Base-by-base conservation (phyloP, 768 basidiomycete species). In the Termitomyces eurrhizus region DNA sequence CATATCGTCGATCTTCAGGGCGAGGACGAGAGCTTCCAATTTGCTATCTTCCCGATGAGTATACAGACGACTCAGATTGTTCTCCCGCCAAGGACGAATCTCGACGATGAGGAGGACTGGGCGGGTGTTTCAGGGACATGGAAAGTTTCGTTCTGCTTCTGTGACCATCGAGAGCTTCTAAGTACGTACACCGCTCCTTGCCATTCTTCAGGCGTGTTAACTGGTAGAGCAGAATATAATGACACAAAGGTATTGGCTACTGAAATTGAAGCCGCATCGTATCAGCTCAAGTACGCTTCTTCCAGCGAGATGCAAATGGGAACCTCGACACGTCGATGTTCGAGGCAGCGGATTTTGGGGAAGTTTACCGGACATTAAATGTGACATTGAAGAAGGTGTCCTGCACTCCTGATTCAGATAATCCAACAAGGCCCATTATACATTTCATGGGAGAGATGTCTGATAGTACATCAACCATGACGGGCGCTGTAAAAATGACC, bases 131-230 rank as follows among this genome's bases (percentile, higher is more conserved):
- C 75, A 36, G 89, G 88, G 0, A 36, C 70, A 16, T 90, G 89
- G 89, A 72, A 74, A 4, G 79, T 84, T 13, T 79, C 82, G n/a
- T 89, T 88, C 66, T 84, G 81, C 56, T 90, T 87, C 66, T 79
- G 82, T 56, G 88, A 90, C 68, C 88, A 90, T 66, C 73, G 85
- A 6, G 85, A 86, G 51, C 76, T 90, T 41, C 65, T 88, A 45
- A 72, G 88, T 90, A 66, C 69, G 87, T 75, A 14, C 54, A 37
- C 14, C 70, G 32, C 65, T 67, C 55, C 63, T 21, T 33, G 36
- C 21, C 36, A 24, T 16, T 37, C 3, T 14, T 56, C 36, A 32
- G 11, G 41, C 18, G 41, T 58, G 46, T 41, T 57, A 8, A 56
- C 12, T 48, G 11, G 37, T 44, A 21, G 13, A 2, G 44, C 32